phyloP scores from a whole-genome alignment of 768 basidiomycete genomes.

The Leucocoprinus leucothites region DNA sequence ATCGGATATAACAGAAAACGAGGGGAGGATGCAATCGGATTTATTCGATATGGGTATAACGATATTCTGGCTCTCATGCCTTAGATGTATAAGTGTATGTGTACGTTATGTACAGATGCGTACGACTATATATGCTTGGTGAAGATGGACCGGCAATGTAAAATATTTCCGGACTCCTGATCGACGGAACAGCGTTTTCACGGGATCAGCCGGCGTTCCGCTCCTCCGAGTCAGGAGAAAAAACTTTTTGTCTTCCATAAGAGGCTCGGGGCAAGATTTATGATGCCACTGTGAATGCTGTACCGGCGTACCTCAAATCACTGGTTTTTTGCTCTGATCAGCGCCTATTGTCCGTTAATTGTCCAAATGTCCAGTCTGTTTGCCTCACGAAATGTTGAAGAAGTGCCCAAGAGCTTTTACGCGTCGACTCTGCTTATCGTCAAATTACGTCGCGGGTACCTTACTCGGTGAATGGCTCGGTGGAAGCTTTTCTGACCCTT shows the following conservation, averaged over 20 bases:
- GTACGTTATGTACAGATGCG: conserved; percentile 3
- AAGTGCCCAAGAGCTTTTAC: background rate
- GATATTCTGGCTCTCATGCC: conserved; percentile 58
- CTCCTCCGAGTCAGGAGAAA: conserved; percentile 39
- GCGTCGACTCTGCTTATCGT: conserved; percentile 19
- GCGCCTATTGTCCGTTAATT: background rate
- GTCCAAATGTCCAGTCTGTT: background rate
- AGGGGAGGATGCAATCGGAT: conserved; percentile 49
- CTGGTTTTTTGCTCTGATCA: background rate
- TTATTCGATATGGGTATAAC: conserved; percentile 50
- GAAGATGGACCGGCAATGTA: background rate
- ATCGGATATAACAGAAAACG: conserved; percentile 31
- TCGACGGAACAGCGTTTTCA: too few species aligned
- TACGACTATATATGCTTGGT: too few species aligned
- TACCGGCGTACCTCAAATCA: background rate
- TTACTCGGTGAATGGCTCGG: conserved; percentile 62
- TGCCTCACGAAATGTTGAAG: background rate
- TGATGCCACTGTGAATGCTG: conserved; percentile 9
- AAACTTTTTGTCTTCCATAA: conserved; percentile 36
- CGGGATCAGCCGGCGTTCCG: conserved; percentile 25
- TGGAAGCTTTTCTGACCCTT: conserved; percentile 34
- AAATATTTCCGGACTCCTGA: too few species aligned
- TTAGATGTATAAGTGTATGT: conserved; percentile 14
- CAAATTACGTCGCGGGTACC: conserved; percentile 26
- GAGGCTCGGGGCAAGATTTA: background rate